Percentiles rank a stretch among this genome's conserved stretches.
Conservation (phyloP, 2,329 filamentous ascomycete genomes). For the Talaromyces sp. region DNA sequence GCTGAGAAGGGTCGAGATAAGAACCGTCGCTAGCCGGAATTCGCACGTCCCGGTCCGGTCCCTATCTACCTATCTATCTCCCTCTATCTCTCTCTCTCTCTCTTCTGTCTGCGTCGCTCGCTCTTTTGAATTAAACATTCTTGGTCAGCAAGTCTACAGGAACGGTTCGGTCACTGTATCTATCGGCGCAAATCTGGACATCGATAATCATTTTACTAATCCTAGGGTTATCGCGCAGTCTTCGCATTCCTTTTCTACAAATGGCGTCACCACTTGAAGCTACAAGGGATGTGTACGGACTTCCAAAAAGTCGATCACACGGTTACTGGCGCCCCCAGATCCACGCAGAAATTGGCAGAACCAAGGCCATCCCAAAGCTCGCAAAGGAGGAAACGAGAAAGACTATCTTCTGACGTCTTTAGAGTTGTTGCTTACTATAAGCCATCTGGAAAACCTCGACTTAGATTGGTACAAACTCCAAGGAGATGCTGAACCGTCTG, state of each 20-base stretch:
- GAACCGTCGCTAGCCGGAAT: not conserved
- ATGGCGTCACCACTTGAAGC: not conserved
- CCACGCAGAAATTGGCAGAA: not conserved
- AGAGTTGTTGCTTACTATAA: no score
- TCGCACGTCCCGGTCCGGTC: not conserved
- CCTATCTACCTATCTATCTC: not conserved
- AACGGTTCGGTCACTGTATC: not conserved
- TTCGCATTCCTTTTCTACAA: not conserved
- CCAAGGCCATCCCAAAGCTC: no score
- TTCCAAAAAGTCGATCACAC: not conserved
- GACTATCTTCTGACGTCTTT: no score
- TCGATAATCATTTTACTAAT: not conserved
- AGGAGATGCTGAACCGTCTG: no score
- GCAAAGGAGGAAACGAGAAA: no score
- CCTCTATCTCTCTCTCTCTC: not conserved
- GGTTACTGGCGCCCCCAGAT: not conserved
- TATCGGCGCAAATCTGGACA: not conserved
- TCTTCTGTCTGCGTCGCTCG: not conserved
- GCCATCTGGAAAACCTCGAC: no score
- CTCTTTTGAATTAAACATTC: not conserved
- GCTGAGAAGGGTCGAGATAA: not conserved
- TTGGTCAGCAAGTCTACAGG: not conserved
- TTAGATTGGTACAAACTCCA: no score
- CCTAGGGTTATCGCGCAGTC: not conserved
- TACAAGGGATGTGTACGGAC: not conserved